These are phyloP conservation scores for Yamadazyma sp. DNA, from an alignment of 1,139 yeast species.

Conservation along the genomic window DNA sequence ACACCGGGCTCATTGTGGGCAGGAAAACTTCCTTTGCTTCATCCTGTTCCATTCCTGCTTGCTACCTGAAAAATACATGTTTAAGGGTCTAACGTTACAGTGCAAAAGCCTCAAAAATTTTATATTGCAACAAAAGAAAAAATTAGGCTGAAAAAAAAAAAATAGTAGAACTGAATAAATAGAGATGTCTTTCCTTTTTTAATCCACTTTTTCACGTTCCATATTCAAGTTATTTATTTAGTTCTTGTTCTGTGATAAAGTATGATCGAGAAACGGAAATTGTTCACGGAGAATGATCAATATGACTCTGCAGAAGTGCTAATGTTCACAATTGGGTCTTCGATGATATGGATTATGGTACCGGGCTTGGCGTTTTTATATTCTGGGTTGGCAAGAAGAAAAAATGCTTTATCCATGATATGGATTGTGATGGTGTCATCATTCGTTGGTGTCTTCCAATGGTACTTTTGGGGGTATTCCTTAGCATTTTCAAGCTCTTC, in stretches of 20 bases:
- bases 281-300: constrained; percentile 38
- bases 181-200: neutral
- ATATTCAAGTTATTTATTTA: too few species aligned
- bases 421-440: constrained; percentile 80
- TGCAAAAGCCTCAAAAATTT: neutral
- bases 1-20: too few species aligned
- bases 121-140: neutral
- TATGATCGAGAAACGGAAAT: constrained; percentile 22
- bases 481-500: constrained; percentile 78
- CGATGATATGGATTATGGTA: constrained; percentile 86
- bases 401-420: constrained; percentile 84
- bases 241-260: too few species aligned
- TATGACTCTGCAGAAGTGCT: constrained; percentile 47
- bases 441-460: constrained; percentile 79
- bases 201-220: too few species aligned
- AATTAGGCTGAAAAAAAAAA: neutral
- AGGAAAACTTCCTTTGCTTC: too few species aligned
- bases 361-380: constrained; percentile 94
- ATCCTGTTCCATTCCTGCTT: too few species aligned
- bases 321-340: constrained; percentile 55
- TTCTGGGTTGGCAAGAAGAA: constrained; percentile 89
- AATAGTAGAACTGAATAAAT: neutral
- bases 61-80: too few species aligned
- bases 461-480: constrained; percentile 99
- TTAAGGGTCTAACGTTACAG: neutral